These are phyloP conservation scores for Acanthamoeba rhysodes DNA, from an alignment of 208 protist species.

Conservation along the genomic window DNA sequence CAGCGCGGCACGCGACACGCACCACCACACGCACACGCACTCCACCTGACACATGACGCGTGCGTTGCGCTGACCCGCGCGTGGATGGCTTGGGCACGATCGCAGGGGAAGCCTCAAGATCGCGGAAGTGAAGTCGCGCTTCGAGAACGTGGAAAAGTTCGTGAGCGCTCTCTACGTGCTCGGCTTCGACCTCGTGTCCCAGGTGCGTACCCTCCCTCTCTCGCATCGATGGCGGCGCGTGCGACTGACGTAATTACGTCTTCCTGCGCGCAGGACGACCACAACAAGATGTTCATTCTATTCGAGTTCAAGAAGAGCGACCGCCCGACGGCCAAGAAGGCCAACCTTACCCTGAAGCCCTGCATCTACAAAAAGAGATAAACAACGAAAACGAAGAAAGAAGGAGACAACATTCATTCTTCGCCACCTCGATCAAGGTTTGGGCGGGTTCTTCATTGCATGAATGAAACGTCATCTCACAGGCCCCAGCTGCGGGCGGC, in stretches of 20 bases:
- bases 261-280: constrained; percentile 87
- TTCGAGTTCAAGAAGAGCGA: constrained; percentile 95
- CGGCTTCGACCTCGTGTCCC: constrained; percentile 91
- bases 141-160: constrained; percentile 92
- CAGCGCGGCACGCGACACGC: no score
- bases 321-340: constrained; percentile 87
- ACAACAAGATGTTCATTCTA: constrained; percentile 94
- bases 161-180: constrained; percentile 92
- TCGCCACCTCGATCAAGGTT: no score
- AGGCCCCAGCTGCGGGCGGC: constrained; percentile 39
- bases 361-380: constrained; percentile 97
- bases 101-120: constrained; percentile 92
- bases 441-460: neutral
- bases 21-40: neutral
- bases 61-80: no score
- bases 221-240: neutral
- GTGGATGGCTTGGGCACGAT: neutral
- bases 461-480: neutral
- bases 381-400: neutral
- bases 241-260: neutral
- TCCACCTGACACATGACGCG: no score
- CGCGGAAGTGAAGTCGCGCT: constrained; percentile 95
- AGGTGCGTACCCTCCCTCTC: neutral
- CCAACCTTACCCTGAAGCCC: constrained; percentile 91
- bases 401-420: no score